Percentiles rank a stretch among this genome's conserved stretches.
Evolutionary conservation across 2,329 filamentous ascomycete genomes (phyloP).

Genomic region (Colletotrichum kahawae): DNA sequence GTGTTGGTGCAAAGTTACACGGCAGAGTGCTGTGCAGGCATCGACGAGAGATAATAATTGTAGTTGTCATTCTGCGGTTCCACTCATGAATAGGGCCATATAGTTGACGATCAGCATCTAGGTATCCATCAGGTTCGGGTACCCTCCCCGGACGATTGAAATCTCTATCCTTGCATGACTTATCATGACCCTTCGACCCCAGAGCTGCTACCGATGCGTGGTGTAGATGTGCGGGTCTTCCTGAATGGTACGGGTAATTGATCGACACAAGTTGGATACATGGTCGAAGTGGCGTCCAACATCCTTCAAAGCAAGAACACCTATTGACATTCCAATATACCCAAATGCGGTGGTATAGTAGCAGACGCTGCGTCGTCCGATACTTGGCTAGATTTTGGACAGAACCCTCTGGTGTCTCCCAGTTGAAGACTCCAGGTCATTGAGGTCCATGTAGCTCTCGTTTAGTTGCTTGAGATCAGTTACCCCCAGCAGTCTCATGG

Average conservation of each 20-base stretch:
- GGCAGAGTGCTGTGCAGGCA: not conserved
- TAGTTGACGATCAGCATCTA: not conserved
- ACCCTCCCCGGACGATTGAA: not conserved
- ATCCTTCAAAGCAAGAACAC: accelerated
- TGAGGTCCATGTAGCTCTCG: not conserved
- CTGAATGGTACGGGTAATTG: not conserved
- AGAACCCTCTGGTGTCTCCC: not conserved
- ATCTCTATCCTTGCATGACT: not conserved
- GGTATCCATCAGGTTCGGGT: not conserved
- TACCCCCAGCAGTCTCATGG: not conserved
- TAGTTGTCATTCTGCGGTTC: not conserved
- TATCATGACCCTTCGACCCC: not conserved
- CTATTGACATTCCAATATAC: accelerated
- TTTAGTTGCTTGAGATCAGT: not conserved
- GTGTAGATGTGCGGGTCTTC: not conserved
- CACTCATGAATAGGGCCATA: not conserved
- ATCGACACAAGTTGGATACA: not conserved
- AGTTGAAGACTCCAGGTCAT: not conserved
- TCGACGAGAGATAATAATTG: not conserved
- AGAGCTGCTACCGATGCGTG: not conserved
- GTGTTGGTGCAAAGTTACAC: not conserved
- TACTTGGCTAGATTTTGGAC: not conserved
- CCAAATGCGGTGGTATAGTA: not conserved
- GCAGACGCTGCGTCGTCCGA: not conserved
- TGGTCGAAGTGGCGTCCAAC: not conserved